phyloP scores from a whole-genome alignment of 129 eudicot species.

The Pulicaria dysenterica region DNA sequence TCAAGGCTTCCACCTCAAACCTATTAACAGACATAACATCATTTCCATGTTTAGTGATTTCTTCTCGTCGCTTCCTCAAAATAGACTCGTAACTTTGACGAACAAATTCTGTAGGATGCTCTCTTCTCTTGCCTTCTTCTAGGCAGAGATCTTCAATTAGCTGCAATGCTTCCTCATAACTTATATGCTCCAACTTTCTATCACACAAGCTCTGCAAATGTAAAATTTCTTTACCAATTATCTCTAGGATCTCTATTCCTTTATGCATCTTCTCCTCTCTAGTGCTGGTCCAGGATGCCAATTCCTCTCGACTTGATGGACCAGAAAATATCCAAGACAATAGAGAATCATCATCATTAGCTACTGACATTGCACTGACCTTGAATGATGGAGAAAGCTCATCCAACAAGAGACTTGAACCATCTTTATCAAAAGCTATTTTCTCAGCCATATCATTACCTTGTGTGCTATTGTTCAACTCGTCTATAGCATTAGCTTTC shows the following conservation, averaged over 20 bases:
- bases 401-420: slow-evolving; percentile 63
- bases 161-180: slow-evolving; percentile 77
- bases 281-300: slow-evolving; percentile 53
- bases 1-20: slow-evolving; percentile 75
- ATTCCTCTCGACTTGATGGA: slow-evolving; percentile 61
- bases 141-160: slow-evolving; percentile 70
- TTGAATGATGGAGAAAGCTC: slow-evolving; percentile 50
- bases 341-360: slow-evolving; percentile 55
- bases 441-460: slow-evolving; percentile 49
- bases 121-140: slow-evolving; percentile 85
- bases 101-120: slow-evolving; percentile 50
- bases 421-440: slow-evolving; percentile 55
- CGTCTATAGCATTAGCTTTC: slow-evolving; percentile 53
- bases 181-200: slow-evolving; percentile 71
- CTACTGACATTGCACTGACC: slow-evolving; percentile 21
- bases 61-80: slow-evolving; percentile 71
- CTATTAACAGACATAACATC: slow-evolving; percentile 51
- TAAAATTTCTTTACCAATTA: slow-evolving; percentile 65
- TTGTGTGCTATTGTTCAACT: slow-evolving; percentile 28
- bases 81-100: slow-evolving; percentile 68
- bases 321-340: slow-evolving; percentile 89
- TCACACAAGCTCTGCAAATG: slow-evolving; percentile 74
- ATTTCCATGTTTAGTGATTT: slow-evolving; percentile 54
- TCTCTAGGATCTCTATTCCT: slow-evolving; percentile 58
- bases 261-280: slow-evolving; percentile 75